Conservation (phyloP, 139 green algal genomes). For the Trebouxia sp. region DNA sequence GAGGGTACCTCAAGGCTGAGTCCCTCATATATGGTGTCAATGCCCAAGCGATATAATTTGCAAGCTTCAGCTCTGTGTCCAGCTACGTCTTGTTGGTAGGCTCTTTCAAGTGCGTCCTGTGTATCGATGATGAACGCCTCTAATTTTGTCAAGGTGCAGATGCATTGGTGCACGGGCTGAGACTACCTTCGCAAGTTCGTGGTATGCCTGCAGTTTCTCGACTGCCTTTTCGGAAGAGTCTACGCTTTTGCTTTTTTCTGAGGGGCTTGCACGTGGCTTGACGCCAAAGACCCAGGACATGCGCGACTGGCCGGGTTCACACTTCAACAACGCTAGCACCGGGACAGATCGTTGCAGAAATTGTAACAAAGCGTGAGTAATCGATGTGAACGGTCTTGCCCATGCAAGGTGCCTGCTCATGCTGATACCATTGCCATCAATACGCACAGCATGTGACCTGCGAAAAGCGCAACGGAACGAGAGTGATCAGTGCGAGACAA, state of each 20-base stretch:
- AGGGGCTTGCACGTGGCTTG: neutral
- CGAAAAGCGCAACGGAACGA: neutral
- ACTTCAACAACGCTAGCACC: too few species aligned
- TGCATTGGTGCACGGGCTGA: neutral
- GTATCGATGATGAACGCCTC: neutral
- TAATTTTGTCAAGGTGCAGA: neutral
- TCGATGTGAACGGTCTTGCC: too few species aligned
- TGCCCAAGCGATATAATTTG: slow-evolving; percentile 55
- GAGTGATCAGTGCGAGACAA: too few species aligned
- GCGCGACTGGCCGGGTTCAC: too few species aligned
- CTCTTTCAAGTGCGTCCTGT: slow-evolving; percentile 66
- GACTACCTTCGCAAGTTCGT: slow-evolving; percentile 60
- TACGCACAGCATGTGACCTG: too few species aligned
- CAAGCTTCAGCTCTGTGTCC: slow-evolving; percentile 39
- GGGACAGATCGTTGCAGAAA: neutral
- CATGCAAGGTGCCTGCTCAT: too few species aligned
- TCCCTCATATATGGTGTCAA: slow-evolving; percentile 58
- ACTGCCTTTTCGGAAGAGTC: neutral
- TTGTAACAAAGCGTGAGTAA: neutral
- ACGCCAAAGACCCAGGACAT: neutral
- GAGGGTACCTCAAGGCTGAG: slow-evolving; percentile 48
- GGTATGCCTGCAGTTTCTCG: slow-evolving; percentile 66
- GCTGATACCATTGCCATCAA: too few species aligned
- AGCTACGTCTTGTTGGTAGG: slow-evolving; percentile 46
- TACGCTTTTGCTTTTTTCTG: neutral